Conservation (phyloP, 139 green algal genomes). For the Chlorella sp. region DNA sequence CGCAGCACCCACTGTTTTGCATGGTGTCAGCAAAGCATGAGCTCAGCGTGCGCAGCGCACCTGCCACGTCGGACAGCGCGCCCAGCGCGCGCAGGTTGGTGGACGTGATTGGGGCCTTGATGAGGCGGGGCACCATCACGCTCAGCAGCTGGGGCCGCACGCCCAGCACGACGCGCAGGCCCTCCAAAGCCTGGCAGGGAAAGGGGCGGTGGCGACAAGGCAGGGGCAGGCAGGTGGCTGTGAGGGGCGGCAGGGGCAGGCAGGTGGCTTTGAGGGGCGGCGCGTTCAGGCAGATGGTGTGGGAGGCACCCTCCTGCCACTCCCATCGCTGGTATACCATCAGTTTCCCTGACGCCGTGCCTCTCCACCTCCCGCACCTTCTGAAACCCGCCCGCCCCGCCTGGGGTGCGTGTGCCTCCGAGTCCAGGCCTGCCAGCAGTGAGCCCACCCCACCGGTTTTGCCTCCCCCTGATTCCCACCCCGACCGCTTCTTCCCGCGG, state of each 20-base stretch:
- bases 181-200: slow-evolving; percentile 75
- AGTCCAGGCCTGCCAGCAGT: slow-evolving; percentile 77
- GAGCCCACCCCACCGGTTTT: no score
- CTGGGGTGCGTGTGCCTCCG: slow-evolving; percentile 33
- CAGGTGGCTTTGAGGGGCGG: no score
- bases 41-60: slow-evolving; percentile 1
- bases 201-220: not conserved
- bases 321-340: no score
- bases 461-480: no score
- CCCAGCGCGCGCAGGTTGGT: slow-evolving; percentile 71
- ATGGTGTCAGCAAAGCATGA: not conserved
- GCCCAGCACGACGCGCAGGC: slow-evolving; percentile 84
- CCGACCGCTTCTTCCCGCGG: not conserved
- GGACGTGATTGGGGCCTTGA: slow-evolving; percentile 64
- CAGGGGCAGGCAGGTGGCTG: not conserved
- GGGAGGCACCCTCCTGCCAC: no score
- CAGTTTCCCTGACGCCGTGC: not conserved
- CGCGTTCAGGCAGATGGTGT: no score
- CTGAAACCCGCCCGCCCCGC: not conserved
- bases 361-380: not conserved
- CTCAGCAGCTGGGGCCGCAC: slow-evolving; percentile 81
- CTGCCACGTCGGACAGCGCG: slow-evolving; percentile 80
- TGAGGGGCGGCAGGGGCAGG: not conserved
- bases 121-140: slow-evolving; percentile 81
- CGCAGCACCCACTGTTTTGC: no score